Percentiles rank a stretch among this genome's conserved stretches.
Conservation (phyloP, 257 asterid species). For the Fraxinus anomala region DNA sequence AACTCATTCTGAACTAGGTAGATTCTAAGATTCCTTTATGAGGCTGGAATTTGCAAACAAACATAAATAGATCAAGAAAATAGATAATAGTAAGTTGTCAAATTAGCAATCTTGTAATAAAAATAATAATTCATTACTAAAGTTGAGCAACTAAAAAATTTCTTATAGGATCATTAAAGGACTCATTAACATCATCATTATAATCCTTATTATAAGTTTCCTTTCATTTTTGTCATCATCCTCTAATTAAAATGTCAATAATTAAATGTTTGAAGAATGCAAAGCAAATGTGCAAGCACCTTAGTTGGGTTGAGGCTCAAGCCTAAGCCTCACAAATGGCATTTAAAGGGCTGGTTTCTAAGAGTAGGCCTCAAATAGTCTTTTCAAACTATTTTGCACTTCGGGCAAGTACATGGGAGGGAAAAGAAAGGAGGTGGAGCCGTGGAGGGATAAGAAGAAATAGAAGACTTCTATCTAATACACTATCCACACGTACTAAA, state of each 20-base stretch:
- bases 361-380: not conserved
- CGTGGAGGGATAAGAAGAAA: not conserved
- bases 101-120: too few relatives aligned
- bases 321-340: not conserved
- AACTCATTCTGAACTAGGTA: slow-evolving; percentile 8
- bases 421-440: not conserved
- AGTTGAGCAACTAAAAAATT: not conserved
- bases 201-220: not conserved
- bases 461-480: not conserved
- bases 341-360: too few relatives aligned
- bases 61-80: not conserved
- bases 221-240: not conserved
- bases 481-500: not conserved
- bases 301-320: not conserved
- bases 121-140: too few relatives aligned
- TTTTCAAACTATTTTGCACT: not conserved
- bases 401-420: not conserved
- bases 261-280: too few relatives aligned
- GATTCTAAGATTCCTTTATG: slow-evolving; percentile 19
- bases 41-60: slow-evolving; percentile 2
- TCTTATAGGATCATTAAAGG: not conserved
- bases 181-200: not conserved
- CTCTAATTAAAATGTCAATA: not conserved
- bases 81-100: not conserved
- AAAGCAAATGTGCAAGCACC: not conserved